Evolutionary conservation across 129 eudicot species (phyloP), one percentile per base, ranked within the genome.

Genomic region (Dittrichia graveolens): DNA sequence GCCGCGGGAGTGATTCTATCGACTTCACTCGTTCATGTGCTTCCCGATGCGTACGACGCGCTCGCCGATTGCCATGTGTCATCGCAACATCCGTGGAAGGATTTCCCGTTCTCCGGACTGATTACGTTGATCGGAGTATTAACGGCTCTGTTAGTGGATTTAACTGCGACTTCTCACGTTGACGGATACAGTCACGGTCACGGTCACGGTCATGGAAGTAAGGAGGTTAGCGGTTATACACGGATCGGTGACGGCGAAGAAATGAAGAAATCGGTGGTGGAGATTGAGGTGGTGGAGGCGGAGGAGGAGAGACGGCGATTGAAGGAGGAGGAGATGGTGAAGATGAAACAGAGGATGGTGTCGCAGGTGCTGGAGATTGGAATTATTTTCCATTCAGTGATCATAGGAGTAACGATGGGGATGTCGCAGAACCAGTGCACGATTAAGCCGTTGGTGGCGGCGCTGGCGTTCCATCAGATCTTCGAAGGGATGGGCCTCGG

Each of bases 401-500:
- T 89, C 1, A 86, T 89, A 2, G 96, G 96, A 10, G 88, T 89
- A 7, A 89, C 96, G 4, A 71, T 89, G 88, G 96, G 96, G 63
- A 89, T 89, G 92, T 89, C 96, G 3, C 96, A 89, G 52, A 89
- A 89, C 69, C 75, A 80, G 71, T 89, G 96, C 38, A 86, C 92
- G n/a, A 86, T 89, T 50, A 86, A 82, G 72, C 96, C 96, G 52
- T 83, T 89, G 19, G 96, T 86, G 11, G 96, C 90, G 14, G 96
- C 96, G 19, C 71, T 89, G 16, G 84, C 96, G 31, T 86, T 89
- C 34, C 96, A 89, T 68, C 96, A 89, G 70, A 84, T 89, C 45
- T 89, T 89, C 31, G 96, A 89, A 75, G 96, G 96, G 44, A 81
- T 89, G 96, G 96, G 96, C 0, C 96, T 89, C 61, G 96, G 96